Evolutionary conservation across 2,329 filamentous ascomycete species (phyloP), one percentile per base, ranked within the genome.

Genomic region (Coleophoma cylindrospora): DNA sequence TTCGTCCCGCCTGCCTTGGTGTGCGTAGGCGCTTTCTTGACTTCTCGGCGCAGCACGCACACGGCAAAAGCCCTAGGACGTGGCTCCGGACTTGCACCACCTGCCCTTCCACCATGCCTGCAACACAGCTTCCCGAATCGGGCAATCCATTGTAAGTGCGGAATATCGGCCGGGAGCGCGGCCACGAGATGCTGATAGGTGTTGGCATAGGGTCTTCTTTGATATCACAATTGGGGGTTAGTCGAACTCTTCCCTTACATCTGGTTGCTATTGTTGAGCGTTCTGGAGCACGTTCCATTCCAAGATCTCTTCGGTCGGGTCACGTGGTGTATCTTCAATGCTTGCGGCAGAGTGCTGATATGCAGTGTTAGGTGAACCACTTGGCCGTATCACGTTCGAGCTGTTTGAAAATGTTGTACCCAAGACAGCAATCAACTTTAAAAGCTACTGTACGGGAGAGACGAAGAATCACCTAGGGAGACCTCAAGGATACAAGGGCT

Each of bases 381-480:
- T 96, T 14, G 91, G 91, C 55, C 85, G 91, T 51, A 83, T 96
- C 64, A 91, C 88, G 58, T 91, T 96, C 68, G 89, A 96, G 70
- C 82, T 99, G 54, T 96, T 94, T 75, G 83, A 85, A 54, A 80
- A 95, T 70, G 76, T 87, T 19, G 87, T 90, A 0, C 91, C 91
- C 56, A 86, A 85, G 62, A 97, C 94, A 9, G 89, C 91, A 32
- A 94, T 97, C 70, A 97, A 97, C 74, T 97, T 99, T 68, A 88
- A 91, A 43, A 90, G 95, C 66, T 96, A 96, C 73, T 96, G 91
- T 73, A 97, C 92, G 0, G 94, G 94, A 61, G 92, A 97, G 74
- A 84, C 80, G 58, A 95, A 91, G 72, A 88, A 88, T 64, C 69
- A 80, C 46, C 79, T 83, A 10, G 89, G 90, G 34, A 78, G 84